These are phyloP conservation scores for Brassica balearica DNA, from an alignment of 441 rosid species.

Conservation along the genomic window DNA sequence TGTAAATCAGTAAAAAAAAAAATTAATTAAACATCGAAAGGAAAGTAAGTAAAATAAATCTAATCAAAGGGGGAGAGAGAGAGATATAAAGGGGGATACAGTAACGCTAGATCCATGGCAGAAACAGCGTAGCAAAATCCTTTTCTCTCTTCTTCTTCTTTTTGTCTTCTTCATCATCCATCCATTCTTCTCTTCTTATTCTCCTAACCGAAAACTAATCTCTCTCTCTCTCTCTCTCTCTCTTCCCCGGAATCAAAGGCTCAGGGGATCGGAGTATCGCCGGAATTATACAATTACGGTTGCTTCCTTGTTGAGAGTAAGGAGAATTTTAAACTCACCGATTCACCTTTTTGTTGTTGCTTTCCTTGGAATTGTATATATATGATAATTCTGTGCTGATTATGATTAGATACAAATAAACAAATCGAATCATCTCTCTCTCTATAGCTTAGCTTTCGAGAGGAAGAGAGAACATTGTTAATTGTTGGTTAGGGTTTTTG, in stretches of 20 bases:
- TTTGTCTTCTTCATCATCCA: slow-evolving; percentile 36
- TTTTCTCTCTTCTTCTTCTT: not conserved
- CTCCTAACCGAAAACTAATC: slow-evolving; percentile 31
- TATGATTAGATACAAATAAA: slow-evolving; percentile 46
- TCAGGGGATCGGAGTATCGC: slow-evolving; percentile 54
- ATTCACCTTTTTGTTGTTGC: slow-evolving; percentile 22
- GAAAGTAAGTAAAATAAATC: not conserved
- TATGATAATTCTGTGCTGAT: slow-evolving; percentile 31
- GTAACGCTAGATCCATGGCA: slow-evolving; percentile 44
- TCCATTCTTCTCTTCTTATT: slow-evolving; percentile 45
- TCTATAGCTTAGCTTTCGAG: slow-evolving; percentile 42
- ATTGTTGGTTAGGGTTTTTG: slow-evolving; percentile 32
- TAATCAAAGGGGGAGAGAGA: not conserved
- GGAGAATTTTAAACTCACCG: slow-evolving; percentile 16
- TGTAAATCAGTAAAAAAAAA: not conserved
- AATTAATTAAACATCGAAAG: not conserved
- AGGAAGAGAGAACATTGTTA: too few relatives aligned
- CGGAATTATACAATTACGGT: slow-evolving; percentile 48
- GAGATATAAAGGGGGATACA: slow-evolving; percentile 24
- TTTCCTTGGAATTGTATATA: slow-evolving; percentile 11
- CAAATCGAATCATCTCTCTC: slow-evolving; percentile 40
- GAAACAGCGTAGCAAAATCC: slow-evolving; percentile 46
- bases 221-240: slow-evolving; percentile 41
- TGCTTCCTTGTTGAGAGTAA: slow-evolving; percentile 40
- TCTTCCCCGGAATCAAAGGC: slow-evolving; percentile 41